Evolutionary conservation across 2,329 filamentous ascomycete species (phyloP), one percentile per base, ranked within the genome.

Genomic region (Scedosporium minutisporum): DNA sequence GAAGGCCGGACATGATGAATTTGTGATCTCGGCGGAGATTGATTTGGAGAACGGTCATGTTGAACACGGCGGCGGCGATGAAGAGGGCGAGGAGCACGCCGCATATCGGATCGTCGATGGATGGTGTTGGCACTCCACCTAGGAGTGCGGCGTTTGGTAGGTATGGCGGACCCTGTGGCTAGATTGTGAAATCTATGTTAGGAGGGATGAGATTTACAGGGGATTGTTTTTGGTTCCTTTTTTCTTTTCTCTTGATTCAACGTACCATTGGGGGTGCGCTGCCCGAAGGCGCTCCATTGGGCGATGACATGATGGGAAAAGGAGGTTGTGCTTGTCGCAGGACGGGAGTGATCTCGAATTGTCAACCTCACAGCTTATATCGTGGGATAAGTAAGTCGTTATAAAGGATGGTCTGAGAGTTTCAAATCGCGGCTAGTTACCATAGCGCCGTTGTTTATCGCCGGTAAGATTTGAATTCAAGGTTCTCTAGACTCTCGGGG

Each of bases 21-120:
- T 85, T 86, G 70, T 83, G 80, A 55, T 77, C 77, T 48, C 73
- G 74, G 16, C 73, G 74, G 25, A 69, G 73, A 75, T 65, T 89
- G 63, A 76, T 67, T 64, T 78, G 77, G 62, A 86, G 78, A 58
- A 88, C 80, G 58, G 76, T 77, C 79, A 87, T 83, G 77, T 89
- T 83, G 63, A 76, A 66, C 16, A 72, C 75, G 6, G 82, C 86
- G n/a, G 76, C 78, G 57, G 69, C 44, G 41, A 82, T 64, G 72
- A 87, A 89, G 63, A 88, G 70, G 48, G 74, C 71, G 14, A 91
- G 71, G 65, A 92, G 82, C 63, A 90, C 80, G 61, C 81, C 78
- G 65, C 78, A 83, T 70, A 91, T 79, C 44, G 88, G 86, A 6
- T 86, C 78, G 71, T 93, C 89, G 65, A 88, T 74, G 2, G 69